A percentile compares a stretch with the other conserved stretches of the same genome.
These are phyloP conservation scores for Talaromyces stipitatus DNA, from an alignment of 495 filamentous ascomycete genomes.

Conservation along the genomic window DNA sequence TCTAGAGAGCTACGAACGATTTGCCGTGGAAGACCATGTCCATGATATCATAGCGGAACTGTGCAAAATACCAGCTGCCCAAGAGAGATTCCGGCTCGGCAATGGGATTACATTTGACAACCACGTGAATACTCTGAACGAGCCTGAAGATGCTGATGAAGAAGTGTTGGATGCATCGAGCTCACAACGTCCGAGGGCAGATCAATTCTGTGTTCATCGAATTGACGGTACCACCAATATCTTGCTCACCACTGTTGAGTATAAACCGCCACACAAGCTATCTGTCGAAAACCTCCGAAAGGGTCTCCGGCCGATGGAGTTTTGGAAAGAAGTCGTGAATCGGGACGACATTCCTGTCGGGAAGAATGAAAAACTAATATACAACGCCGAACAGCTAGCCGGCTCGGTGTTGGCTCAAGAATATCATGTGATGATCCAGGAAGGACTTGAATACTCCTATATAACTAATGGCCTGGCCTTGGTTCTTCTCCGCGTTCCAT, in stretches of 20 bases:
- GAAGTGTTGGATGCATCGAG: not conserved
- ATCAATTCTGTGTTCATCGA: slow-evolving; percentile 18
- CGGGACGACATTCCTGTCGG: slow-evolving; percentile 12
- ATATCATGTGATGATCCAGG: slow-evolving; percentile 24
- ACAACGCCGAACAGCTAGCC: slow-evolving; percentile 16
- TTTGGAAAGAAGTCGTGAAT: slow-evolving; percentile 15
- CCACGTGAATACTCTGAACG: slow-evolving; percentile 20
- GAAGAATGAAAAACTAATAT: slow-evolving; percentile 13
- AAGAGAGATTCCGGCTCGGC: slow-evolving; percentile 16
- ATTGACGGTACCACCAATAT: slow-evolving; percentile 14
- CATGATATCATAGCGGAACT: slow-evolving; percentile 21
- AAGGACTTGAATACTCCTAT: slow-evolving; percentile 22
- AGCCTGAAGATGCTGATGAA: not conserved
- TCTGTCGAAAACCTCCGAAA: slow-evolving; percentile 16
- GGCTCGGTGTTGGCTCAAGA: slow-evolving; percentile 16
- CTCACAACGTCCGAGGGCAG: slow-evolving; percentile 6
- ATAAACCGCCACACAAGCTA: slow-evolving; percentile 32
- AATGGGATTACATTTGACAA: slow-evolving; percentile 22
- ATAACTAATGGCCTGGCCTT: slow-evolving; percentile 2
- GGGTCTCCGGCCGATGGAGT: slow-evolving; percentile 18
- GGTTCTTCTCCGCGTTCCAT: slow-evolving; percentile 8
- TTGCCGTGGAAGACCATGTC: slow-evolving; percentile 23
- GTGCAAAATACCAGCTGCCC: slow-evolving; percentile 21
- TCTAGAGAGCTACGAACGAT: slow-evolving; percentile 24
- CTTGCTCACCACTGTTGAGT: slow-evolving; percentile 20